phyloP scores from a whole-genome alignment of 1,284 basidiomycete species.

The Fomitopsis betulina region DNA sequence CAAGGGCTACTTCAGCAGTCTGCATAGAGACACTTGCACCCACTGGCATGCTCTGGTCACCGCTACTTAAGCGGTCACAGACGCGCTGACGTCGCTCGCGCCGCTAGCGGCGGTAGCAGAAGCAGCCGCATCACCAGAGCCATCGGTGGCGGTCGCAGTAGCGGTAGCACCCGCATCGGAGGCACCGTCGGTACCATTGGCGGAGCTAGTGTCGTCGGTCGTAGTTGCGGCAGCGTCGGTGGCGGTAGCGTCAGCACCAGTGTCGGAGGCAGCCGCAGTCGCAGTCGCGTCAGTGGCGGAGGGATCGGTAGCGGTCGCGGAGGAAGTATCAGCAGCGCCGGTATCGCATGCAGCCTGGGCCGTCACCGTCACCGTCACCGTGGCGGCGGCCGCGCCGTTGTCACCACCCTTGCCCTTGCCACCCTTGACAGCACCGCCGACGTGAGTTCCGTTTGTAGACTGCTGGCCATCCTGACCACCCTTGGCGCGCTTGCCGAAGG shows the following conservation, averaged over 20 bases:
- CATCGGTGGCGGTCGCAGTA: neutral
- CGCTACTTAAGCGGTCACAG: conserved; percentile 2
- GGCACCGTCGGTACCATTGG: neutral
- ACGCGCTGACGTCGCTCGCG: neutral
- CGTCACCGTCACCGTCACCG: neutral
- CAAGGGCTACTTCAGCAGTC: neutral
- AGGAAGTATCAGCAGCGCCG: neutral
- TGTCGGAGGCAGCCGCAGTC: neutral
- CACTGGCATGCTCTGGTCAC: neutral
- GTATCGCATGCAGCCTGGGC: neutral
- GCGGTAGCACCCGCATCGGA: neutral
- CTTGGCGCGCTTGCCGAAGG: neutral
- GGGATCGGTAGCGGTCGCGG: neutral
- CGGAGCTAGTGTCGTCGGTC: neutral
- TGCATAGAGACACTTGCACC: too few relatives aligned
- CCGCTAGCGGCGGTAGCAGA: neutral
- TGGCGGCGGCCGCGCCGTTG: neutral
- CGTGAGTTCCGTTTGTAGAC: neutral
- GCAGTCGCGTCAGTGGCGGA: neutral
- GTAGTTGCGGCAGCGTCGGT: neutral
- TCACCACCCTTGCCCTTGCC: neutral
- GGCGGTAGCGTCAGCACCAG: neutral
- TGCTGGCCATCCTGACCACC: neutral
- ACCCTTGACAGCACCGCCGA: neutral
- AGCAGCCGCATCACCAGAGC: neutral